These are phyloP conservation scores for Saturnispora ahearnii DNA, from an alignment of 805 yeast genomes.

Conservation along the genomic window DNA sequence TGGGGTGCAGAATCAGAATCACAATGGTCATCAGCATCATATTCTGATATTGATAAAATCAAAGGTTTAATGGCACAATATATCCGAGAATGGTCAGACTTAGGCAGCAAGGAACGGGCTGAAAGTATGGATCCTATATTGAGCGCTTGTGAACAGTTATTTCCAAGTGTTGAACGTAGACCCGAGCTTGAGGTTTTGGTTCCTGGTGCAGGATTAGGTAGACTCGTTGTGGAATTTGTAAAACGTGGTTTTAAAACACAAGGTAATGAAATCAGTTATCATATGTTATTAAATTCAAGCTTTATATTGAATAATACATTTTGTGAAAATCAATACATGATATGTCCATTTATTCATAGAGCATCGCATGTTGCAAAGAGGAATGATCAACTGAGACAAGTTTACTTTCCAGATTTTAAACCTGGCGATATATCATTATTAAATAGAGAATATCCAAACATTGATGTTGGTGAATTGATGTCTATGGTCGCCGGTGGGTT, in stretches of 20 bases:
- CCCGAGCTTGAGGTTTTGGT: constrained; percentile 38
- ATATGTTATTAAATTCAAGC: constrained; percentile 51
- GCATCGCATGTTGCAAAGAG: constrained; percentile 38
- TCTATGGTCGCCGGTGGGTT: constrained; percentile 70
- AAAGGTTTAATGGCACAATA: constrained; percentile 46
- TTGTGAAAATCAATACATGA: constrained; percentile 30
- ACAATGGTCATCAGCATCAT: constrained; percentile 35
- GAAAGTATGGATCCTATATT: constrained; percentile 33
- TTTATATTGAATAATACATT: constrained; percentile 42
- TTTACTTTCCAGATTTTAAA: constrained; percentile 44
- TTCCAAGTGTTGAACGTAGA: constrained; percentile 31
- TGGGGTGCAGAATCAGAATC: constrained; percentile 41
- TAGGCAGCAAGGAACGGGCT: constrained; percentile 40
- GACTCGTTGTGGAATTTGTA: constrained; percentile 49
- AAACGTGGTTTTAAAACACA: constrained; percentile 49
- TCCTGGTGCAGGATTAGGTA: constrained; percentile 60
- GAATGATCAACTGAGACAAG: constrained; percentile 40
- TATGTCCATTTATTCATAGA: constrained; percentile 50
- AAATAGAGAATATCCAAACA: constrained; percentile 28
- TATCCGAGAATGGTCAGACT: constrained; percentile 53
- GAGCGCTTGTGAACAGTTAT: constrained; percentile 26
- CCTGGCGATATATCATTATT: constrained; percentile 33
- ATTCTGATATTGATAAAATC: constrained; percentile 47
- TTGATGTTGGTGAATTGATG: constrained; percentile 45
- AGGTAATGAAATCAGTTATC: constrained; percentile 60